Evolutionary conservation across 2,329 filamentous ascomycete species (phyloP).

Genomic region (Diaporthe velutina): DNA sequence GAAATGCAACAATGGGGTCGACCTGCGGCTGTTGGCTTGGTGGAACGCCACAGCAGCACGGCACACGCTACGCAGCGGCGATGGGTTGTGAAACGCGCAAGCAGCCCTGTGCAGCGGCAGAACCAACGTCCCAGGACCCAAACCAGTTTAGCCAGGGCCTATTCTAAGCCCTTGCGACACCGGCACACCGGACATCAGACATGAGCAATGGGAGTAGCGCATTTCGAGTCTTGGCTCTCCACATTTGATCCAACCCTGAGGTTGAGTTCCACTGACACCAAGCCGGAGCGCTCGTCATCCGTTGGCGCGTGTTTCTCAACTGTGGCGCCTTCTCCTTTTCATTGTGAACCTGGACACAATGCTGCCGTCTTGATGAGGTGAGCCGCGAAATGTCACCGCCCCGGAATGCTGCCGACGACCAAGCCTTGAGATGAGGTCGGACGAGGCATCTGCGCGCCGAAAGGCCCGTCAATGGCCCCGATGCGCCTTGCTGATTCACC

Average conservation of each 20-base stretch:
- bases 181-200: constrained; percentile 23
- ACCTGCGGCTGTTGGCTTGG: not conserved
- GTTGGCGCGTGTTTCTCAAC: constrained; percentile 9
- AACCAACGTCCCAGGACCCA: not conserved
- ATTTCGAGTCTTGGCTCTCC: constrained; percentile 13
- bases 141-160: constrained; percentile 22
- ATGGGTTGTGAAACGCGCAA: constrained; percentile 15
- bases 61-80: constrained; percentile 1
- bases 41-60: constrained; percentile 9
- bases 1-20: constrained; percentile 8
- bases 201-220: constrained; percentile 28
- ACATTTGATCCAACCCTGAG: constrained; percentile 6
- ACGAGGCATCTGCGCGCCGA: constrained; percentile 4
- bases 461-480: not conserved
- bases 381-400: not conserved
- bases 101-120: constrained; percentile 21
- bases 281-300: constrained; percentile 27
- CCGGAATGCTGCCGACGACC: not conserved
- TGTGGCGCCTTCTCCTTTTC: constrained; percentile 10
- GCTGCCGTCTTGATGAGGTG: constrained; percentile 1
- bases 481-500: not conserved
- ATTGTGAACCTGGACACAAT: not conserved
- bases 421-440: not conserved
- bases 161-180: constrained; percentile 28
- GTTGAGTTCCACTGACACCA: constrained; percentile 12